A percentile compares a stretch with the other conserved stretches of the same genome.
Evolutionary conservation across 2,329 filamentous ascomycete genomes (phyloP).

Genomic region (Colletotrichum echinochloae): DNA sequence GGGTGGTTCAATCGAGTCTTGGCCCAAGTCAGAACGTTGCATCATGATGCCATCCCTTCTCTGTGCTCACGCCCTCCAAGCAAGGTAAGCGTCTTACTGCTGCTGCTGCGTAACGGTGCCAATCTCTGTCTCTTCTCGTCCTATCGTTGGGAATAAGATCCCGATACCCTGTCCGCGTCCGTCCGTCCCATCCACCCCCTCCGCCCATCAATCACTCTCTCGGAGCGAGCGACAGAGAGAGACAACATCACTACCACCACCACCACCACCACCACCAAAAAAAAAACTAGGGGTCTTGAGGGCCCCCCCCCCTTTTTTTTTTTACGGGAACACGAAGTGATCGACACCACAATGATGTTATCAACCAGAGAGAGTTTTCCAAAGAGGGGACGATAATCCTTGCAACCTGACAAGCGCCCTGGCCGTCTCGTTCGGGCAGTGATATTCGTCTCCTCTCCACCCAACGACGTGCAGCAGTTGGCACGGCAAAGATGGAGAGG

Average conservation of each 20-base stretch:
- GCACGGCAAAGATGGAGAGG: background rate
- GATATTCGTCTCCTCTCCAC: background rate
- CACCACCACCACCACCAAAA: background rate
- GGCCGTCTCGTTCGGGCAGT: background rate
- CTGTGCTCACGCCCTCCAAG: background rate
- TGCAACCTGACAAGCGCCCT: background rate
- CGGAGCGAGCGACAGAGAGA: background rate
- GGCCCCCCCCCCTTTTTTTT: background rate
- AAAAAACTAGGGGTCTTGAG: conserved; percentile 4
- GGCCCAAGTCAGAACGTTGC: conserved; percentile 39
- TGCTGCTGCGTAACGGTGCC: background rate
- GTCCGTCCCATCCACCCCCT: background rate
- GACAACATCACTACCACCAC: background rate
- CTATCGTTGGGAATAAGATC: background rate
- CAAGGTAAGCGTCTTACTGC: background rate
- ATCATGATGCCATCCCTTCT: conserved; percentile 36
- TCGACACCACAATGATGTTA: conserved; percentile 1
- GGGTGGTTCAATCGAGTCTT: conserved; percentile 11
- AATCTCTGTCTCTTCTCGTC: background rate
- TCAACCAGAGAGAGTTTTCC: background rate
- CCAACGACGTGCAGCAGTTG: background rate
- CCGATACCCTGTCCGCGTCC: background rate
- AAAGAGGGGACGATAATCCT: background rate
- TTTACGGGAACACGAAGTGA: conserved; percentile 12
- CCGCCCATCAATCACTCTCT: background rate